These are phyloP conservation scores for Ceraceosorus guamensis DNA, from an alignment of 1,284 basidiomycete species.

Conservation along the genomic window DNA sequence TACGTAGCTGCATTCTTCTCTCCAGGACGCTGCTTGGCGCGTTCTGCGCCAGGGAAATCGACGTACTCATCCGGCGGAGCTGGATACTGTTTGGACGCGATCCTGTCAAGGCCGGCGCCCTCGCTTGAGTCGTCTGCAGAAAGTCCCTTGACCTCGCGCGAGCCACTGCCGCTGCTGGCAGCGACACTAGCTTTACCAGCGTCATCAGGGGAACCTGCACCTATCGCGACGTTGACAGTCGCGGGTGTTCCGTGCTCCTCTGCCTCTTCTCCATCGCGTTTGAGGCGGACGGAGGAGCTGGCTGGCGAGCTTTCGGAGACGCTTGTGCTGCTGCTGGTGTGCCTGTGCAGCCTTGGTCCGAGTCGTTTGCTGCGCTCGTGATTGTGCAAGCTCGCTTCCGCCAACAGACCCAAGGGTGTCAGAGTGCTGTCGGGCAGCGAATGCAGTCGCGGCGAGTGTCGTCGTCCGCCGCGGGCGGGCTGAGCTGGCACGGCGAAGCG, in stretches of 20 bases:
- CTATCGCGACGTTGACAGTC: constrained; percentile 1
- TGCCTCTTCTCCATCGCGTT: constrained; percentile 4
- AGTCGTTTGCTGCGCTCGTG: constrained; percentile 28
- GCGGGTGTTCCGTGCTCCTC: background rate
- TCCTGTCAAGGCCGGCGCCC: background rate
- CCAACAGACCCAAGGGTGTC: constrained; percentile 47
- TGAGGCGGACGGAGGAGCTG: too few relatives aligned
- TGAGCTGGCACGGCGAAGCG: constrained; percentile 2
- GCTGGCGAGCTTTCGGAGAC: too few relatives aligned
- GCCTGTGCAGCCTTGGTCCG: too few relatives aligned
- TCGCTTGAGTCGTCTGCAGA: background rate
- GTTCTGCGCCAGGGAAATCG: constrained; percentile 3
- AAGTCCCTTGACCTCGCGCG: background rate
- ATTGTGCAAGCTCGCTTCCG: constrained; percentile 46
- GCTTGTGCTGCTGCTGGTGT: too few relatives aligned
- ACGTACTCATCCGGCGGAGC: background rate
- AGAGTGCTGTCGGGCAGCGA: constrained; percentile 51
- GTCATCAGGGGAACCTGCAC: background rate
- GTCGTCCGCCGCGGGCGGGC: background rate
- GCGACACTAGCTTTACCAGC: background rate
- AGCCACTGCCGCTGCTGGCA: background rate
- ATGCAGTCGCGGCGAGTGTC: constrained; percentile 53
- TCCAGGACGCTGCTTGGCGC: background rate
- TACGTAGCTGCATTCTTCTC: background rate
- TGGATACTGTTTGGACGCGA: constrained; percentile 1